Evolutionary conservation across 78 protist species (phyloP), one percentile per base, ranked within the genome.

Genomic region (Polysphondylium violaceum): DNA sequence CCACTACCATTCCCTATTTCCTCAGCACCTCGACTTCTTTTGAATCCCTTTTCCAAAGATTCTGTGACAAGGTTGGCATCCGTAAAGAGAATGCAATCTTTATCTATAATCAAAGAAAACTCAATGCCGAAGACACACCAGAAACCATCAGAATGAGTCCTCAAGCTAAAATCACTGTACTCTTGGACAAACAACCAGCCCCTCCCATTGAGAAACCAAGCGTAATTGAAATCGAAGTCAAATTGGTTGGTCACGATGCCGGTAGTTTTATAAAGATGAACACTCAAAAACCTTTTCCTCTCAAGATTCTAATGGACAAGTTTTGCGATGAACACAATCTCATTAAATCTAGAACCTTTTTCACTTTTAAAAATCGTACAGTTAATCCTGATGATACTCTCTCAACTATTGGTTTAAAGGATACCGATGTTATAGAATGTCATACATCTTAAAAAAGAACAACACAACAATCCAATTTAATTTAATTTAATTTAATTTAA

Each of bases 281-380:
- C 35, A 83, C 91, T 21, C 23, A 53, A 19, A 83, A 83, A 50
- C 91, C 91, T 29, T 63, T 83, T 67, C 91, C 91, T 59, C 73
- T 83, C 14, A 40, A 83, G 2, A 58, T 83, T 61, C 76, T 83
- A 41, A 83, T 83, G 91, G 91, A 83, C 0, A 83, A 83, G 50
- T 83, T 83, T 40, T 83, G 91, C 58, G 55, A 69, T 29, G 91
- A 83, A 44, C 91, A 83, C 21, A 53, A 69, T 7, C 72, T 83
- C 14, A 4, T 17, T 9, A 59, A 41, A 44, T 25, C 16, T 8
- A n/a, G 35, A 27, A 74, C 67, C 12, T 31, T 69, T n/a, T 83
- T 83, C 47, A 83, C 74, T 1, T 71, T 40, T 35, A 83, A 59
- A 35, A 72, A 72, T 3, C 23, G 16, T 12, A 68, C 23, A 29